Conservation (phyloP, 1,139 yeast genomes). For the Insectozyma bohioensis region DNA sequence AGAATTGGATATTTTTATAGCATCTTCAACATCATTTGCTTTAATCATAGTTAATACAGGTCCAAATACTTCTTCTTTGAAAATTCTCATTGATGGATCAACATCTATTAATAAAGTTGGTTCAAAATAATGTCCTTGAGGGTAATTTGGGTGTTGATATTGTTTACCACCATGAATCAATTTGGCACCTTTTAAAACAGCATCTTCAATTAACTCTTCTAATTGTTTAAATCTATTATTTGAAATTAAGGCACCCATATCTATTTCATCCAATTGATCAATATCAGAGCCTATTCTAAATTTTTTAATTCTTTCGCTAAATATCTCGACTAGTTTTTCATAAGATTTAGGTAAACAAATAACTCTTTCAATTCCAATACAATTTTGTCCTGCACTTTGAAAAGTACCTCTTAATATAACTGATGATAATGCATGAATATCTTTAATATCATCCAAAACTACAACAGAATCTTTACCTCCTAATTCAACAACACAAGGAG, state of each 20-base stretch:
- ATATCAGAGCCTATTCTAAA: conserved; percentile 86
- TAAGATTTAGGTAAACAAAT: conserved; percentile 72
- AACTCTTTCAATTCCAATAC: conserved; percentile 95
- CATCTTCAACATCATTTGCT: conserved; percentile 65
- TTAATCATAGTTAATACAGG: conserved; percentile 80
- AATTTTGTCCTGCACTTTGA: conserved; percentile 96
- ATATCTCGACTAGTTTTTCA: conserved; percentile 54
- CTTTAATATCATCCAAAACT: conserved; percentile 71
- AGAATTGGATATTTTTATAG: conserved; percentile 78
- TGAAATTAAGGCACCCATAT: conserved; percentile 94
- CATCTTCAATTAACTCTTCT: conserved; percentile 66
- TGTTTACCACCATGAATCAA: conserved; percentile 78
- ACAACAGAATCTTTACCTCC: conserved; percentile 95
- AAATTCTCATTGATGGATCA: conserved; percentile 72
- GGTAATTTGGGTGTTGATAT: conserved; percentile 83
- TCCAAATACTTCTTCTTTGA: conserved; percentile 90
- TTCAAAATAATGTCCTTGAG: conserved; percentile 89
- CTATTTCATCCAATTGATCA: conserved; percentile 85
- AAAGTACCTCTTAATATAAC: conserved; percentile 90
- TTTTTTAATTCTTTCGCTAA: conserved; percentile 55
- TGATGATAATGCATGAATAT: conserved; percentile 64
- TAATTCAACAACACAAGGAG: conserved; percentile 91
- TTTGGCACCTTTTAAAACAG: conserved; percentile 79
- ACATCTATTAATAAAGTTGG: conserved; percentile 89
- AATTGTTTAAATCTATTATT: conserved; percentile 67